Evolutionary conservation across 1,284 basidiomycete species (phyloP).

Genomic region (Moesziomyces sp.): DNA sequence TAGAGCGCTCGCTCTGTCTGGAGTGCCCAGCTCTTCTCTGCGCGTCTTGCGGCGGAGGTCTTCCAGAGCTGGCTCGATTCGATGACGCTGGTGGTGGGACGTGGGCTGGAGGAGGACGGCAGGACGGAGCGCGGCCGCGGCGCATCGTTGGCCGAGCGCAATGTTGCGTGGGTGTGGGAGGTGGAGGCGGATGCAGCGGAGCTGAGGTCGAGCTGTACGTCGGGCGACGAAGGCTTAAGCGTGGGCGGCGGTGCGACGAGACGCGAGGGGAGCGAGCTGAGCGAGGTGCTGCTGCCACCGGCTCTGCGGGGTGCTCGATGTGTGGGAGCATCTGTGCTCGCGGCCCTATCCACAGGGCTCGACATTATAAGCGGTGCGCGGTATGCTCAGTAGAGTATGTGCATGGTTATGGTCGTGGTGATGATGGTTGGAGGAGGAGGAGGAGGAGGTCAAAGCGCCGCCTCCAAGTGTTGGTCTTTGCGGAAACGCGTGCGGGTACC

Average conservation of each 20-base stretch:
- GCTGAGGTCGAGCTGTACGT: slow-evolving; percentile 52
- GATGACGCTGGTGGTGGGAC: slow-evolving; percentile 38
- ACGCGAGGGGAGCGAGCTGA: slow-evolving; percentile 44
- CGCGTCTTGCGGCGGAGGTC: slow-evolving; percentile 59
- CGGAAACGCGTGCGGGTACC: slow-evolving; percentile 14
- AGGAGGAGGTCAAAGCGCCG: neutral
- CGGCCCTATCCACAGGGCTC: slow-evolving; percentile 23
- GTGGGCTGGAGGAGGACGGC: slow-evolving; percentile 23
- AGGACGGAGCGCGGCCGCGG: too few species aligned
- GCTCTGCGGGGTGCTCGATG: slow-evolving; percentile 19
- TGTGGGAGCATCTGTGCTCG: slow-evolving; percentile 23
- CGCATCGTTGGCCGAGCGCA: neutral
- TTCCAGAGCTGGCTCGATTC: slow-evolving; percentile 57
- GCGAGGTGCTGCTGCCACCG: slow-evolving; percentile 38
- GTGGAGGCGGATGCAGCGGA: slow-evolving; percentile 30
- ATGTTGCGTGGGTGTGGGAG: slow-evolving; percentile 1
- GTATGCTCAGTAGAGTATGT: neutral
- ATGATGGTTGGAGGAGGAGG: neutral
- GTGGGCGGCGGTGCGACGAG: slow-evolving; percentile 35
- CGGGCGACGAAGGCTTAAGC: slow-evolving; percentile 37
- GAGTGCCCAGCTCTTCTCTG: slow-evolving; percentile 62
- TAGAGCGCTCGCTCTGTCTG: slow-evolving; percentile 63
- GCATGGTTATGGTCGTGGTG: slow-evolving; percentile 8
- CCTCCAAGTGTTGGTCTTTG: slow-evolving; percentile 8
- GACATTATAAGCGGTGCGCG: slow-evolving; percentile 17